Base-by-base conservation (phyloP, 2,329 filamentous ascomycete species). In the Cordyceps sp. region DNA sequence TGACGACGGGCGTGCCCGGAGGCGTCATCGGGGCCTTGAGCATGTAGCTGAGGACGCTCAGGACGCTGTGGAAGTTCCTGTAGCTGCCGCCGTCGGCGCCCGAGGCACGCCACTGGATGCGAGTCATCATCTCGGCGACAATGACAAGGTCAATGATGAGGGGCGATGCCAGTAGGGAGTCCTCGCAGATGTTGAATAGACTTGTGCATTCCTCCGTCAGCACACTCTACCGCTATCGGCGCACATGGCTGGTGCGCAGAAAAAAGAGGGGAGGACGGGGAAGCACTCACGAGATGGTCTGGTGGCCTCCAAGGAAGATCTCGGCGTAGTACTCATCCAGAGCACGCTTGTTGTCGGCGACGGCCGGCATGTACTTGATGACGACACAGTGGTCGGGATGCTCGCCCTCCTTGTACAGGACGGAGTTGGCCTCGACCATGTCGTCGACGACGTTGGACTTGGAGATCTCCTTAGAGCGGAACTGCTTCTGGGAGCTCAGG, bases 331-430 rank as follows among this genome's bases (percentile, higher is more conserved):
- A 98, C 69, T 98, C 90, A 50, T 98, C 90, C 33, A 98, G 70
- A 33, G 90, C 90, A 53, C 90, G 85, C 75, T 98, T 98, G 72
- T 94, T 92, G 63, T 98, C 90, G 39, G 90, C 90, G 30, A 98
- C 90, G 40, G 86, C 84, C 23, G 90, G 90, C 86, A 98, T 93
- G 68, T 98, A 98, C 73, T 98, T 98, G 75, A 98, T 98, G 46
- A 98, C 90, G 37, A 98, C 90, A 37, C 83, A 92, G 66, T 98
- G 90, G 55, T 98, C 86, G 3, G 90, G 90, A 58, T 96, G 86
- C 64, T 98, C 90, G 45, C 78, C 85, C 48, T 82, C 66, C 59
- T 78, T 74, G 68, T 98, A 98, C 35, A 98, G 69, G 31, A 96
- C 76, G 31, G 61, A 66, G 65, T 98, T 98, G 50, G 90, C 88